Percentiles rank a stretch among this genome's conserved stretches.
Evolutionary conservation across 495 filamentous ascomycete genomes (phyloP).

Genomic region (Hypoxylon perforatum): DNA sequence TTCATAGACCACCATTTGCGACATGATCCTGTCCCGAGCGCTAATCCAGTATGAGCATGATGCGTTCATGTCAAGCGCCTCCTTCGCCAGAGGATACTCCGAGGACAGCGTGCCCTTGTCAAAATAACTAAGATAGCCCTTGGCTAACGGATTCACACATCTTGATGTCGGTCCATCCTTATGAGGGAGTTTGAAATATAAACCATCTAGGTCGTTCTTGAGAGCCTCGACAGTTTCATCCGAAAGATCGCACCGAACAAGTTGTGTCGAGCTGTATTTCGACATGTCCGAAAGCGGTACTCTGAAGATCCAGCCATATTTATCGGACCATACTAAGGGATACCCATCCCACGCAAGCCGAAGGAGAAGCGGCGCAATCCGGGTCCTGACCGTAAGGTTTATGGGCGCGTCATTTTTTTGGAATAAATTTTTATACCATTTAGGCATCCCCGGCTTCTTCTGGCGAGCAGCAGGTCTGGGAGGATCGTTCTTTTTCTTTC

Average conservation of each 20-base stretch:
- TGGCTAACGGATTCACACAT: constrained; percentile 87
- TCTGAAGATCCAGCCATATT: constrained; percentile 90
- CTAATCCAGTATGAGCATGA: constrained; percentile 99
- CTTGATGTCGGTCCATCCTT: constrained; percentile 90
- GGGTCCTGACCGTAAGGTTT: constrained; percentile 84
- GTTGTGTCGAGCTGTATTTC: constrained; percentile 74
- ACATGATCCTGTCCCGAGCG: constrained; percentile 88
- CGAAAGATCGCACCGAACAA: constrained; percentile 77
- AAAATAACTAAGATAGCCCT: constrained; percentile 89
- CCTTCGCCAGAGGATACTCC: constrained; percentile 88
- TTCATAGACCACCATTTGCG: constrained; percentile 92
- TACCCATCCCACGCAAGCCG: constrained; percentile 88
- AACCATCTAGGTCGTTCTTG: constrained; percentile 70
- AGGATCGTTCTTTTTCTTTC: constrained; percentile 84
- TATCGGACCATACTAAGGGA: constrained; percentile 92
- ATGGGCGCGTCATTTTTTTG: constrained; percentile 70
- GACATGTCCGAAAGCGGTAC: constrained; percentile 72
- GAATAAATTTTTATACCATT: constrained; percentile 96
- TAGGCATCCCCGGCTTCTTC: constrained; percentile 93
- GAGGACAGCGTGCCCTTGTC: constrained; percentile 88
- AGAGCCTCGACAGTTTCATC: constrained; percentile 75
- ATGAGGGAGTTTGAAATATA: constrained; percentile 95
- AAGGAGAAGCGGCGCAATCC: constrained; percentile 87
- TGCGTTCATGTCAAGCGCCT: constrained; percentile 97
- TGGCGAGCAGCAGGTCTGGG: constrained; percentile 82